Conservation (phyloP, 495 filamentous ascomycete species). For the Hyaloscypha finlandica region DNA sequence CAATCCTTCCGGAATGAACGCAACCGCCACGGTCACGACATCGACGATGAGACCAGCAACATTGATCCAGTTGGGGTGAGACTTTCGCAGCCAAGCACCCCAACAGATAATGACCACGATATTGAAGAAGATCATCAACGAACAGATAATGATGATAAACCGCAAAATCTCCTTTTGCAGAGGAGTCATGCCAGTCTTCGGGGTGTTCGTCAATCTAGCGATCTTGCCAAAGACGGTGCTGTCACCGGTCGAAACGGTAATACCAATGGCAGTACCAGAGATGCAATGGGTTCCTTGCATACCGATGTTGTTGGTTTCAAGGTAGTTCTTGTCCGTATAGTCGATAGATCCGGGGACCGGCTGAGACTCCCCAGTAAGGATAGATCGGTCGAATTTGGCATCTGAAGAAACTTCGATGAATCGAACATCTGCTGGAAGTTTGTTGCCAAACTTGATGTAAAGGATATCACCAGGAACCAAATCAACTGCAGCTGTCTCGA, state of each 20-base stretch:
- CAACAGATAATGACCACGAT: conserved; percentile 55
- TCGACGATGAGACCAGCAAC: conserved; percentile 64
- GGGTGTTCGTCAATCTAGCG: conserved; percentile 62
- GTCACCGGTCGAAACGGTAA: conserved; percentile 55
- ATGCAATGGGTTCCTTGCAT: conserved; percentile 69
- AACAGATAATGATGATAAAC: conserved; percentile 64
- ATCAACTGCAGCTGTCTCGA: conserved; percentile 51
- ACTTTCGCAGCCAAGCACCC: conserved; percentile 61
- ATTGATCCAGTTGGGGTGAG: conserved; percentile 62
- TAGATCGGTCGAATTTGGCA: conserved; percentile 68
- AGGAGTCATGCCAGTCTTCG: conserved; percentile 58
- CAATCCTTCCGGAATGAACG: conserved; percentile 72
- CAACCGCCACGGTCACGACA: conserved; percentile 66
- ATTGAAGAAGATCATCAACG: conserved; percentile 54
- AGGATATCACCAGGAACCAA: conserved; percentile 69
- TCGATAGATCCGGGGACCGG: conserved; percentile 61
- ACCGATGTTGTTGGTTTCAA: conserved; percentile 70
- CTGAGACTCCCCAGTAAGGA: conserved; percentile 66
- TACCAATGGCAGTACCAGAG: conserved; percentile 59
- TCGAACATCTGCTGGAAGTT: conserved; percentile 67
- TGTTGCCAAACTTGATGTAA: conserved; percentile 61
- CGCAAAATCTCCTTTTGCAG: conserved; percentile 66
- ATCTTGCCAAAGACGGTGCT: conserved; percentile 46
- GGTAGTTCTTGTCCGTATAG: conserved; percentile 65
- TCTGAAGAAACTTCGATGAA: conserved; percentile 64